Base-by-base conservation (phyloP, 2,329 filamentous ascomycete genomes). In the Penicillium sp. region DNA sequence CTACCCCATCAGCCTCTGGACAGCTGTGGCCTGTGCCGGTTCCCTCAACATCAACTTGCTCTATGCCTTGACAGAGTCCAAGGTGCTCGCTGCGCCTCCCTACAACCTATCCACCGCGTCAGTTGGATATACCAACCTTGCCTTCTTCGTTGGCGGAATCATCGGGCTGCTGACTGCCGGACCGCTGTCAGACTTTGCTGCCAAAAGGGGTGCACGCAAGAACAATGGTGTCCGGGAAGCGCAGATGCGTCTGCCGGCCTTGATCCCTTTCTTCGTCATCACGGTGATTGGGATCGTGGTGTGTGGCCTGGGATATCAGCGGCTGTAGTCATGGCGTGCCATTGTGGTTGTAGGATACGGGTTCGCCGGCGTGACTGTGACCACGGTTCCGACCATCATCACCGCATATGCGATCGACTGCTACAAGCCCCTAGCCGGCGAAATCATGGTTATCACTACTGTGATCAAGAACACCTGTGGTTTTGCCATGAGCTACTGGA, bases 201-300 rank as follows among this genome's bases (percentile, higher is more conserved):
- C 79, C 18, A 77, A 81, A 49, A 73, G 69, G 55, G 70, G 80
- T 21, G 84, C 83, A 0, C 71, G 68, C 52, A 72, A 74, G 26
- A 85, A 84, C 61, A 74, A 76, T 3, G 83, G 83, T 5, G 74
- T 85, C 20, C 73, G 82, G n/a, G 77, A 83, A 50, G 80, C 83
- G 0, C 81, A 84, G 63, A 84, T 85, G 81, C 74, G 83, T n/a
- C 67, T 85, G 5, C 81, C 81, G 1, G 78, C 79, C 4, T 74
- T 85, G 18, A 65, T 74, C 11, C 72, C 81, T 0, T 82, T 79
- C 61, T 67, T 81, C 62, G 66, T 83, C 26, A 76, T 81, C 14
- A 78, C 80, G 3, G 69, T 79, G 24, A 65, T 82, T 24, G 78
- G 77, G 1, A 71, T 76, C 55, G 71, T 78, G 9, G 67, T 81